Evolutionary conservation across 805 yeast species (phyloP).

Genomic region (Kuraishia borneana): DNA sequence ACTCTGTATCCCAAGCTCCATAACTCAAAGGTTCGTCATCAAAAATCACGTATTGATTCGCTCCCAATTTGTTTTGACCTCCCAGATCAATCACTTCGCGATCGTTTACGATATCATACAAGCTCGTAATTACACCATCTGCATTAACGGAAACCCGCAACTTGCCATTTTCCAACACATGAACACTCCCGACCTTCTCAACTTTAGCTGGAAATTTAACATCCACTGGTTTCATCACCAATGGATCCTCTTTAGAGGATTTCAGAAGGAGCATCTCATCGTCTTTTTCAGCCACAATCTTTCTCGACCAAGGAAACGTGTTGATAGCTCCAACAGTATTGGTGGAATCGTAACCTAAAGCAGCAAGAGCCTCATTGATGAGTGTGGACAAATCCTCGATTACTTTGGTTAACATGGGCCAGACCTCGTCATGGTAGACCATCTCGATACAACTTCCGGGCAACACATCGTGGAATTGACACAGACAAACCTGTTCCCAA

Average conservation of each 20-base stretch:
- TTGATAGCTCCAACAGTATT: conserved; percentile 24
- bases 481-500: conserved; percentile 84
- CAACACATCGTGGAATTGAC: conserved; percentile 96
- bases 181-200: conserved; percentile 23
- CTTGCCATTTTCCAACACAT: conserved; percentile 47
- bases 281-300: conserved; percentile 24
- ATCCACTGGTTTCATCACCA: conserved; percentile 12
- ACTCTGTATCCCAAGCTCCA: conserved; percentile 98
- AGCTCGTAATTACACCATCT: conserved; percentile 46
- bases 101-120: conserved; percentile 45
- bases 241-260: conserved; percentile 3
- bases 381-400: conserved; percentile 41
- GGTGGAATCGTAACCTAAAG: conserved; percentile 19
- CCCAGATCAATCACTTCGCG: conserved; percentile 63
- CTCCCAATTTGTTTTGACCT: conserved; percentile 50
- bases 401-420: conserved; percentile 59
- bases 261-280: conserved; percentile 5
- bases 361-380: conserved; percentile 36
- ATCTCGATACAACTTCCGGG: conserved; percentile 95
- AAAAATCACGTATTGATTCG: conserved; percentile 71
- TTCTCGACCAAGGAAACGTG: conserved; percentile 57
- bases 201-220: conserved; percentile 40
- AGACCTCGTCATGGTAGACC: conserved; percentile 83
- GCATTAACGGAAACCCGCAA: conserved; percentile 43
- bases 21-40: conserved; percentile 85